Conservation (phyloP, 2,329 filamentous ascomycete genomes). For the Colletotrichum orchidophilum region DNA sequence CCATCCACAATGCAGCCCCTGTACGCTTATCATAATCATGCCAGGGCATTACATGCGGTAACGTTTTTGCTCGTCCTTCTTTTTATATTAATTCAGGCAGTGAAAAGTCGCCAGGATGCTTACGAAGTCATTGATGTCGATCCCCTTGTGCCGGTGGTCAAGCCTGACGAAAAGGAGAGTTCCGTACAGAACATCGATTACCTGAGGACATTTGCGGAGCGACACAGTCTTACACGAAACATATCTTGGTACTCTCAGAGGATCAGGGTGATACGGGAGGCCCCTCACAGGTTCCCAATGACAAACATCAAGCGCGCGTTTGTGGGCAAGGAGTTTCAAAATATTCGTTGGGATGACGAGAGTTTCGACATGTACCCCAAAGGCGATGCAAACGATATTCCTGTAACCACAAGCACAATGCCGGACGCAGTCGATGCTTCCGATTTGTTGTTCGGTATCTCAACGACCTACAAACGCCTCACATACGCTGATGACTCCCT, state of each 20-base stretch:
- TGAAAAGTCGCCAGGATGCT: conserved; percentile 15
- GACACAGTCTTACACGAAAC: conserved; percentile 14
- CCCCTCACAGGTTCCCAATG: not conserved
- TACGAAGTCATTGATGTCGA: conserved; percentile 22
- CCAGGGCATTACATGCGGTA: conserved; percentile 25
- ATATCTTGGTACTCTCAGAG: conserved; percentile 21
- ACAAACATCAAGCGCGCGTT: conserved; percentile 14
- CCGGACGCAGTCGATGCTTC: conserved; percentile 50
- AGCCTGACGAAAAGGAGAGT: not conserved
- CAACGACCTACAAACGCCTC: conserved; percentile 52
- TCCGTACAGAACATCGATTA: not conserved
- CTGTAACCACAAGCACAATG: conserved; percentile 42
- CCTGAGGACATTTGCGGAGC: conserved; percentile 17
- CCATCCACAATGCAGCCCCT: conserved; percentile 16
- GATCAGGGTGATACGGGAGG: not conserved
- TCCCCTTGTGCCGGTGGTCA: conserved; percentile 24
- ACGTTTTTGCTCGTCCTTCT: conserved; percentile 28
- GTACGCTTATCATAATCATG: conserved; percentile 20
- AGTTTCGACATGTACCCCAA: not conserved
- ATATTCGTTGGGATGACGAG: conserved; percentile 19
- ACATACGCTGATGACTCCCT: conserved; percentile 49
- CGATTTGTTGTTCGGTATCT: conserved; percentile 43
- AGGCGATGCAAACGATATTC: conserved; percentile 41
- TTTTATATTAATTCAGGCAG: conserved; percentile 20
- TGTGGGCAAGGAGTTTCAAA: not conserved